Conservation (phyloP, 352 stramenopile species). For the Phytopythium delawarense region DNA sequence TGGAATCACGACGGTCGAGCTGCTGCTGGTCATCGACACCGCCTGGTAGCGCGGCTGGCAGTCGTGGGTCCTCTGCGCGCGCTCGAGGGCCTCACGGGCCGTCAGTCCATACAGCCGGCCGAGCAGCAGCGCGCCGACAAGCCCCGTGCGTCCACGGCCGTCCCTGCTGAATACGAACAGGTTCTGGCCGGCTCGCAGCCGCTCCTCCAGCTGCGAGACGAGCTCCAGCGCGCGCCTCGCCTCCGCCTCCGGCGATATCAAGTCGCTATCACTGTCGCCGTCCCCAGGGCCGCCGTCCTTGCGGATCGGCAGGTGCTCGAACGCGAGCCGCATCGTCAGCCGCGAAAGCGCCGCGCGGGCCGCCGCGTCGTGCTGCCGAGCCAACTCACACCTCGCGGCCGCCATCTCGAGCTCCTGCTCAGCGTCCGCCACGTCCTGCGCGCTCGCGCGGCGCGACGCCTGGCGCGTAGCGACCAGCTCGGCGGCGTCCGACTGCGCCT, state of each 20-base stretch:
- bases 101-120: slow-evolving; percentile 66
- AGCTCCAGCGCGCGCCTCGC: background rate
- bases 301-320: slow-evolving; percentile 51
- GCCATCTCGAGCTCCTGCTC: slow-evolving; percentile 13
- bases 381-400: slow-evolving; percentile 23
- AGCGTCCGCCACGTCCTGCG: slow-evolving; percentile 13
- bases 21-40: slow-evolving; percentile 9
- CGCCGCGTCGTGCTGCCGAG: slow-evolving; percentile 40
- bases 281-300: slow-evolving; percentile 27
- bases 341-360: slow-evolving; percentile 23
- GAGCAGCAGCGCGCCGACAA: slow-evolving; percentile 64
- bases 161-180: slow-evolving; percentile 76
- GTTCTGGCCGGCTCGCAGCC: slow-evolving; percentile 43
- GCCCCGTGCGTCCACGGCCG: slow-evolving; percentile 63
- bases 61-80: slow-evolving; percentile 64
- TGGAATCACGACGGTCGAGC: background rate
- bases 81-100: slow-evolving; percentile 51
- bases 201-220: slow-evolving; percentile 29
- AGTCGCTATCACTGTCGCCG: background rate
- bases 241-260: background rate
- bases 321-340: slow-evolving; percentile 41
- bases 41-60: slow-evolving; percentile 38
- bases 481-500: slow-evolving; percentile 12
- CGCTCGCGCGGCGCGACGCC: background rate
- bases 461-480: slow-evolving; percentile 7